Evolutionary conservation across 768 basidiomycete genomes (phyloP).

Genomic region (Kockovaella imperatae): DNA sequence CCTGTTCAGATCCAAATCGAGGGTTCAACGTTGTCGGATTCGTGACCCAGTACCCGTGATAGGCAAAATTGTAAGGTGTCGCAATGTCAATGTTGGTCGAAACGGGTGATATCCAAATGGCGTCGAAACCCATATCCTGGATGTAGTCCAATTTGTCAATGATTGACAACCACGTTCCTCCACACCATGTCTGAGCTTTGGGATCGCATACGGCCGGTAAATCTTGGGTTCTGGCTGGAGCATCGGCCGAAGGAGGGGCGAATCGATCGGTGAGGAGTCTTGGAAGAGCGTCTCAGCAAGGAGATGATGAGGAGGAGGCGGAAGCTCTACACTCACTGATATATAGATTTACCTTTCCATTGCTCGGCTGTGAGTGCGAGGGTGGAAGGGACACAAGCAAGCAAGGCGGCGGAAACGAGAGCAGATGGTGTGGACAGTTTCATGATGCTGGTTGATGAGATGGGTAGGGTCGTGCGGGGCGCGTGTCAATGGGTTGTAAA

Average conservation of each 20-base stretch:
- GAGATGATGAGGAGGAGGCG: neutral
- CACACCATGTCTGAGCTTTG: slow-evolving; percentile 63
- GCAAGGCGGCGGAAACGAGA: too few relatives aligned
- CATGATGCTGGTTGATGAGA: too few relatives aligned
- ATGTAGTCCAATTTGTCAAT: slow-evolving; percentile 74
- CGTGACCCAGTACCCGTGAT: slow-evolving; percentile 56
- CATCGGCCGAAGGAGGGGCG: slow-evolving; percentile 56
- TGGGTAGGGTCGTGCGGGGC: too few relatives aligned
- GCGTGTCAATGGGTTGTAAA: too few relatives aligned
- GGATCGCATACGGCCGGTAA: slow-evolving; percentile 51
- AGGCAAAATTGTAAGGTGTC: slow-evolving; percentile 69
- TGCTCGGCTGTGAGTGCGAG: slow-evolving; percentile 33
- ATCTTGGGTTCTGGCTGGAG: slow-evolving; percentile 42
- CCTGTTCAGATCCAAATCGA: slow-evolving; percentile 65
- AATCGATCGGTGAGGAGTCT: slow-evolving; percentile 66
- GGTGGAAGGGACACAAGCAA: neutral
- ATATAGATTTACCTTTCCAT: slow-evolving; percentile 65
- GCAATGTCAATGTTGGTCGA: slow-evolving; percentile 54
- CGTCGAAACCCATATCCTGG: slow-evolving; percentile 65
- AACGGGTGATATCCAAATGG: slow-evolving; percentile 41
- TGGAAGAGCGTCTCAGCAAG: neutral
- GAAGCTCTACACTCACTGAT: slow-evolving; percentile 51
- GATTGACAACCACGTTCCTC: slow-evolving; percentile 69
- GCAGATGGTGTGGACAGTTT: too few relatives aligned
- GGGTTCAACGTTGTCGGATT: slow-evolving; percentile 60